Conservation (phyloP, 192 early-diverging fungal species). For the Coemansia sp. region DNA sequence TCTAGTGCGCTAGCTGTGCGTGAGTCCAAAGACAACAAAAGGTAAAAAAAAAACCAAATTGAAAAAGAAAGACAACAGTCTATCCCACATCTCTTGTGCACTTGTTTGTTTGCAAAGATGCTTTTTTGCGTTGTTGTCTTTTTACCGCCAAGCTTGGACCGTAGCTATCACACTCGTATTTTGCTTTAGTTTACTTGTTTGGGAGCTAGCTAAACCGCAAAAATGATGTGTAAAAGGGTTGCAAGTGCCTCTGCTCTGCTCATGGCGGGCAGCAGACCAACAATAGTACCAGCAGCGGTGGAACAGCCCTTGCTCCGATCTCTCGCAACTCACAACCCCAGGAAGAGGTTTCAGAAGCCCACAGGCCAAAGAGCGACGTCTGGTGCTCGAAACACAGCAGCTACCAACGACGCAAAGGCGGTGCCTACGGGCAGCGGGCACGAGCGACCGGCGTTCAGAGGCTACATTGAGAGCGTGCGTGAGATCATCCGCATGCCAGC, state of each 20-base stretch:
- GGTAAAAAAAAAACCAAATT: background rate
- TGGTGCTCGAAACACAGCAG: background rate
- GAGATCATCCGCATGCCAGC: constrained; percentile 46
- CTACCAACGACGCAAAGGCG: background rate
- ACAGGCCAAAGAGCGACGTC: background rate
- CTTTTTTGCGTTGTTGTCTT: no score
- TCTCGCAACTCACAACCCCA: background rate
- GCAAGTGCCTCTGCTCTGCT: background rate
- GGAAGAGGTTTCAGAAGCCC: background rate
- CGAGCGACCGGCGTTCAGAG: constrained; percentile 7
- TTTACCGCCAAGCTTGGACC: no score
- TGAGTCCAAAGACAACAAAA: background rate
- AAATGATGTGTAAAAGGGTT: background rate
- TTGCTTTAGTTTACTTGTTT: background rate
- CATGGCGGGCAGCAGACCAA: background rate
- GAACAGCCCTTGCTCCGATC: background rate
- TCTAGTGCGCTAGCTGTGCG: background rate
- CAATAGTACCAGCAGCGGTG: background rate
- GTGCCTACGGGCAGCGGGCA: background rate
- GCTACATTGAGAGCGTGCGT: constrained; percentile 34
- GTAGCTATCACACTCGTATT: background rate
- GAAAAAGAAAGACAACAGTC: no score
- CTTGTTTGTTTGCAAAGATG: no score
- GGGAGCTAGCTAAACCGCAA: background rate
- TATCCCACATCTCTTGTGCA: no score